Percentiles rank a stretch among this genome's conserved stretches.
phyloP scores from a whole-genome alignment of 192 early-diverging fungal genomes.

The Powellomyces hirtus region DNA sequence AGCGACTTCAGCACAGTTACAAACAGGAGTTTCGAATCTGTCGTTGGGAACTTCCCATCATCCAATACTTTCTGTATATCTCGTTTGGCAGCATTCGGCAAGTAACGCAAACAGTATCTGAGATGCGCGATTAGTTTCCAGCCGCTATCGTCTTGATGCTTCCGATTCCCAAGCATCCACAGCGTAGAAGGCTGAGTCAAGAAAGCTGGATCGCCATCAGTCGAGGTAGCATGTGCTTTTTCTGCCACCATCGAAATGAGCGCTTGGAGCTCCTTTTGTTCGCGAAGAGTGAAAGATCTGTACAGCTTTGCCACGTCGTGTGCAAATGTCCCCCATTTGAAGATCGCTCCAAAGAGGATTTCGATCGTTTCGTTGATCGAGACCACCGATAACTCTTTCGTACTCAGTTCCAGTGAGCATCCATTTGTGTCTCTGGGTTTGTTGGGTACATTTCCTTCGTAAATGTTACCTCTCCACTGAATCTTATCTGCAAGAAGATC shows the following conservation, averaged over 20 bases:
- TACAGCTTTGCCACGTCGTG: constrained; percentile 54
- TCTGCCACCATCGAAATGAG: constrained; percentile 55
- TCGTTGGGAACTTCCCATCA: background rate
- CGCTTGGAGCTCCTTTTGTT: constrained; percentile 53
- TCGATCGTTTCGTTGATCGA: constrained; percentile 71
- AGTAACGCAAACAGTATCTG: constrained; percentile 46
- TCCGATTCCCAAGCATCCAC: constrained; percentile 58
- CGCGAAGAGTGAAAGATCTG: constrained; percentile 44
- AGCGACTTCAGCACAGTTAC: constrained; percentile 17
- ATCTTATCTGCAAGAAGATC: constrained; percentile 24
- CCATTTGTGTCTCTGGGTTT: background rate
- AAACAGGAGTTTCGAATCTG: constrained; percentile 11
- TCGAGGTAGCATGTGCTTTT: constrained; percentile 16
- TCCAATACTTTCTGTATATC: constrained; percentile 40
- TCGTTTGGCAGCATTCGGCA: constrained; percentile 25
- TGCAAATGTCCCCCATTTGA: constrained; percentile 64
- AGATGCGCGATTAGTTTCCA: constrained; percentile 74
- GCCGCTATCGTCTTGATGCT: constrained; percentile 65
- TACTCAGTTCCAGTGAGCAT: constrained; percentile 1
- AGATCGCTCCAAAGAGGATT: constrained; percentile 66
- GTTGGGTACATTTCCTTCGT: constrained; percentile 26
- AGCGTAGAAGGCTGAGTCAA: constrained; percentile 63
- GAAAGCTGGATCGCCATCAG: constrained; percentile 61
- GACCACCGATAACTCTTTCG: constrained; percentile 41
- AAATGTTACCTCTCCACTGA: constrained; percentile 42